Evolutionary conservation across 352 stramenopile species (phyloP).

Genomic region (Pseudoperonospora humuli): DNA sequence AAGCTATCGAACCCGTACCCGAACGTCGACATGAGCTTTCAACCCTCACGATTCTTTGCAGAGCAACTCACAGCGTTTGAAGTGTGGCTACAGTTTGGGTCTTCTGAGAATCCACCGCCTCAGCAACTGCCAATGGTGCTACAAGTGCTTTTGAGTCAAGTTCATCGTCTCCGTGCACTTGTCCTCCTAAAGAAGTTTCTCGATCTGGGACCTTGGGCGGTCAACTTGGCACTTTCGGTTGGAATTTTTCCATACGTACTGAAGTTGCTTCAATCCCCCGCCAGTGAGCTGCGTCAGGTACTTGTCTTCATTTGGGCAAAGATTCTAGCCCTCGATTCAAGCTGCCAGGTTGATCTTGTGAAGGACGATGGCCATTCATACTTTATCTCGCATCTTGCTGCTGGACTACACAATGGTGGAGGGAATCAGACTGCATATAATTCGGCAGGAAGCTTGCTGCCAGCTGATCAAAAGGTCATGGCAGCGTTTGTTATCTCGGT

Average conservation of each 20-base stretch:
- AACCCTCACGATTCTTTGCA: constrained; percentile 94
- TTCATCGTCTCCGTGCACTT: constrained; percentile 94
- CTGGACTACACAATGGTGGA: constrained; percentile 42
- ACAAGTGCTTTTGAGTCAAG: constrained; percentile 94
- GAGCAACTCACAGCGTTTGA: constrained; percentile 98
- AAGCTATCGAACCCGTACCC: constrained; percentile 66
- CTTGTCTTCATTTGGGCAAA: constrained; percentile 91
- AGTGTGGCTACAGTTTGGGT: constrained; percentile 96
- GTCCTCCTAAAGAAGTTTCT: constrained; percentile 94
- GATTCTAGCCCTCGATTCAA: constrained; percentile 95
- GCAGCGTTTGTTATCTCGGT: constrained; percentile 93
- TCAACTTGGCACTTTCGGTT: constrained; percentile 90
- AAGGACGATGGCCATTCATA: constrained; percentile 94
- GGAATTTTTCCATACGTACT: constrained; percentile 99
- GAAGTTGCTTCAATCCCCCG: constrained; percentile 94
- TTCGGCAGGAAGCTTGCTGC: constrained; percentile 37
- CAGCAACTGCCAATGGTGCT: constrained; percentile 98
- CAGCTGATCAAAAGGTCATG: constrained; percentile 90
- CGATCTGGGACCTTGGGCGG: constrained; percentile 89
- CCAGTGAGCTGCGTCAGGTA: constrained; percentile 93
- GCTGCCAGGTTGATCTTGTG: constrained; percentile 93
- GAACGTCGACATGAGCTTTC: constrained; percentile 59
- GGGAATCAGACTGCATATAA: constrained; percentile 23
- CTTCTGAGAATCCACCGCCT: constrained; percentile 82
- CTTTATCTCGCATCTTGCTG: constrained; percentile 92